Base-by-base conservation (phyloP, 371 early-diverging fungal species). In the Mortierella sp. region DNA sequence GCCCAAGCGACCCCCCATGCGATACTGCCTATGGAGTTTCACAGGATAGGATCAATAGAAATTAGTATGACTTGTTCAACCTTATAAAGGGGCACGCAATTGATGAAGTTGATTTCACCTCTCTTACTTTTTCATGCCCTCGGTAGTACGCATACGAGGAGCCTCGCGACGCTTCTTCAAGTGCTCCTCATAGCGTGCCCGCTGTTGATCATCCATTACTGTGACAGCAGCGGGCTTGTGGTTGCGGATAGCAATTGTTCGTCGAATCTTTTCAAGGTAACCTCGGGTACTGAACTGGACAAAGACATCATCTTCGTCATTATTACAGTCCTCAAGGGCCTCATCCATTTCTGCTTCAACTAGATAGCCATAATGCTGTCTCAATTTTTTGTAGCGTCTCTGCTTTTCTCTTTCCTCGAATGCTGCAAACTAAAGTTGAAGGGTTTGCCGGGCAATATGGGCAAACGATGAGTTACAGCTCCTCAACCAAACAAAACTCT, bases 231-330 rank as follows among this genome's bases (percentile, higher is more conserved):
- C 78, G 72, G 70, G 86, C 72, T 73, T 84, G 76, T 75, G 72
- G 59, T 76, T 87, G 26, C 80, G 77, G 51, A 75, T 61, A 43
- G 96, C 95, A 70, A 96, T 92, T 1, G 75, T 76, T 66, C 89
- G 91, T 40, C 95, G 89, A 65, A 96, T 88, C 62, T 82, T 88
- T 61, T 83, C 69, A 70, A 95, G 84, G 66, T 93, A 93, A 0
- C 89, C 91, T 17, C 87, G 88, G 42, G 91, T 86, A 31, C 95
- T 92, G 49, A 95, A 88, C 55, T 92, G 90, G 59, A 89, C 84
- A 69, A 94, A 91, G 28, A 89, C 91, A 70, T 93, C 90, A 67
- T 96, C 93, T 83, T 95, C 96, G 66, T 97, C 92, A 67, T 94
- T 87, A 23, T 86, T 87, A 72, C 90, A 90, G 61, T 95, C 93